Evolutionary conservation across 2,329 filamentous ascomycete species (phyloP).

Genomic region (Fusarium sp.): DNA sequence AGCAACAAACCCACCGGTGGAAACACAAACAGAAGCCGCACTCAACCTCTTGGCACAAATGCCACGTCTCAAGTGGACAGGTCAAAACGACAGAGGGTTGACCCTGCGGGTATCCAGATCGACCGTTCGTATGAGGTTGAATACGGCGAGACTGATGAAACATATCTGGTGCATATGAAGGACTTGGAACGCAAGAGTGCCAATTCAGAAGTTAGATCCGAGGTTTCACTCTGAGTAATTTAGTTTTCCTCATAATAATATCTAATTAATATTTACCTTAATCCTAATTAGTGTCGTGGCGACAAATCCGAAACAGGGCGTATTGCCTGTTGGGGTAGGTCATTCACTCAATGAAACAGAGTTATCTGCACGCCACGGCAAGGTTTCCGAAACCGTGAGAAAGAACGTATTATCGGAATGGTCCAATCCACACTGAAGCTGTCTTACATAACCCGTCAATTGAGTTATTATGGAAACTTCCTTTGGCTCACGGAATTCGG

Average conservation of each 20-base stretch:
- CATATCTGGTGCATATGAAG: slow-evolving; percentile 49
- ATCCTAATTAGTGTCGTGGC: neutral
- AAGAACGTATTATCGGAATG: no score
- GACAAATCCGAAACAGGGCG: neutral
- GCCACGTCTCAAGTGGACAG: slow-evolving; percentile 42
- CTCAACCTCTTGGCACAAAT: slow-evolving; percentile 36
- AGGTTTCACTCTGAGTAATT: neutral
- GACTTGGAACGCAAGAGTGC: slow-evolving; percentile 43
- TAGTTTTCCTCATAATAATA: neutral
- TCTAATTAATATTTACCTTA: neutral
- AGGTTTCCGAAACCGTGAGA: no score
- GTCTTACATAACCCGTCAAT: no score
- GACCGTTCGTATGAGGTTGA: slow-evolving; percentile 54
- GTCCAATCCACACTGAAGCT: no score
- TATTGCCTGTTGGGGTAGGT: no score
- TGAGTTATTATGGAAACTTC: no score
- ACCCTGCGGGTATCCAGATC: slow-evolving; percentile 49
- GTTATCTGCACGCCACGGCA: no score
- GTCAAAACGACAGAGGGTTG: slow-evolving; percentile 8
- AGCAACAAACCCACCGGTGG: slow-evolving; percentile 26
- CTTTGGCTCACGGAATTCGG: no score
- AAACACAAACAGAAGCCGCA: slow-evolving; percentile 23
- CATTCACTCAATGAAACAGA: no score
- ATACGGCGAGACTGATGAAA: slow-evolving; percentile 52
- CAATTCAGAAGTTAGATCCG: neutral